Evolutionary conservation across 225 moss, liverwort and hornwort species (phyloP), one percentile per base, ranked within the genome.

Genomic region (Physcomitrellopsis africana): DNA sequence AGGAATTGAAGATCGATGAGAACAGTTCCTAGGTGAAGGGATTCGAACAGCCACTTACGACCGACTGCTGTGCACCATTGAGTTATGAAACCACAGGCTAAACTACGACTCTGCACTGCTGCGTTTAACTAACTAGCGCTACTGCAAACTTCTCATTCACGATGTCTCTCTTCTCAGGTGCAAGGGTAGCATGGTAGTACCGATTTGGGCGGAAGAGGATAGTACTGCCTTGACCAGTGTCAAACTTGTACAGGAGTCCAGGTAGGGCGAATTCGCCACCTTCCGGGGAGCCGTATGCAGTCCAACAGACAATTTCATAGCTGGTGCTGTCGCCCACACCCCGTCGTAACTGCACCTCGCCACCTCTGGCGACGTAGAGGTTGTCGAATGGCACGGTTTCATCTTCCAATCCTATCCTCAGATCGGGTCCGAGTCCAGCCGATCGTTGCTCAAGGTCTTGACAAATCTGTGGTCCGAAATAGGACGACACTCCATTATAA

Each of bases 61-160:
- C 27, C n/a, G 17, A 44, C 46, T 23, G 3, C 46, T 59, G n/a
- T 11, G n/a, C 17, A 45, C 11, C 43, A 11, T 74, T 65, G 65
- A 74, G 74, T 74, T 74, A 55, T 15, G 20, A 44, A 15, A 65
- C 16, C 65, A 74, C 65, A 74, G 74, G 74, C 53, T 54, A 54
- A 37, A 51, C 13, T 9, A n/a, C 7, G 18, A 18, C 16, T 51
- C 16, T 8, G n/a, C 19, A 54, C 53, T 7, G 19, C 19, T 19
- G 53, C 14, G 8, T 55, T 19, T 60, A 83, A 11, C 83, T 86
- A 51, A 86, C 37, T 60, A 86, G 81, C 10, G 86, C 86, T 1
- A 86, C 86, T 3, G 86, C 83, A 41, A 86, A 86, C 20, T 83
- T 86, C 78, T 86, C 86, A 24, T 81, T 86, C 8, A 78, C 65